phyloP scores from a whole-genome alignment of 1,284 basidiomycete genomes.

The Sparassis latifolia region DNA sequence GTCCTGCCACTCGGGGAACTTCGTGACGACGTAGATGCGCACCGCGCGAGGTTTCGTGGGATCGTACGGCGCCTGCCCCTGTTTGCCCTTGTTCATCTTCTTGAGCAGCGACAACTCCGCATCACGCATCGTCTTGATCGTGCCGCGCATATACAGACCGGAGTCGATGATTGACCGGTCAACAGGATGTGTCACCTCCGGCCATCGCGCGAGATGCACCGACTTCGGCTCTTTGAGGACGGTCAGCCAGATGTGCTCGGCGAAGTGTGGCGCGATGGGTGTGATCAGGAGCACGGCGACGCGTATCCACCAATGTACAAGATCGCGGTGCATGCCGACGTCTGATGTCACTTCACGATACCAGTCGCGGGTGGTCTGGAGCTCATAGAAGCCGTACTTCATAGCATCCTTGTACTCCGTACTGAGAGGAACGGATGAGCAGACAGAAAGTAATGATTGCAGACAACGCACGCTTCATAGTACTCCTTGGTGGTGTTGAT shows the following conservation, averaged over 20 bases:
- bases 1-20: constrained; percentile 95
- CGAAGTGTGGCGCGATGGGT: constrained; percentile 93
- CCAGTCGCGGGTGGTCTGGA: constrained; percentile 90
- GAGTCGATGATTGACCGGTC: constrained; percentile 66
- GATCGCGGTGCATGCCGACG: constrained; percentile 86
- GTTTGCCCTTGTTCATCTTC: constrained; percentile 64
- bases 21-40: constrained; percentile 83
- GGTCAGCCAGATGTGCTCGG: constrained; percentile 85
- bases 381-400: constrained; percentile 95
- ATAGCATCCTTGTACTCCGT: constrained; percentile 95
- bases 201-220: constrained; percentile 82
- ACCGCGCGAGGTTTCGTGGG: constrained; percentile 82
- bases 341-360: constrained; percentile 91
- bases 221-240: constrained; percentile 73
- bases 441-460: neutral
- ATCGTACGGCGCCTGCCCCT: constrained; percentile 58
- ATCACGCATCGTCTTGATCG: constrained; percentile 86
- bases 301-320: constrained; percentile 79
- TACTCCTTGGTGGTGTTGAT: constrained; percentile 76
- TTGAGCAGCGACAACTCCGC: constrained; percentile 78
- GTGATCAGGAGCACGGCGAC: constrained; percentile 74
- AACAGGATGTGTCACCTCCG: constrained; percentile 50
- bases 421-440: constrained; percentile 31
- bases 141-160: constrained; percentile 78
- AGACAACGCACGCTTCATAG: constrained; percentile 66